Percentiles rank a stretch among this genome's conserved stretches.
Conservation (phyloP, 805 yeast species). For the Starmerella etchellsii region DNA sequence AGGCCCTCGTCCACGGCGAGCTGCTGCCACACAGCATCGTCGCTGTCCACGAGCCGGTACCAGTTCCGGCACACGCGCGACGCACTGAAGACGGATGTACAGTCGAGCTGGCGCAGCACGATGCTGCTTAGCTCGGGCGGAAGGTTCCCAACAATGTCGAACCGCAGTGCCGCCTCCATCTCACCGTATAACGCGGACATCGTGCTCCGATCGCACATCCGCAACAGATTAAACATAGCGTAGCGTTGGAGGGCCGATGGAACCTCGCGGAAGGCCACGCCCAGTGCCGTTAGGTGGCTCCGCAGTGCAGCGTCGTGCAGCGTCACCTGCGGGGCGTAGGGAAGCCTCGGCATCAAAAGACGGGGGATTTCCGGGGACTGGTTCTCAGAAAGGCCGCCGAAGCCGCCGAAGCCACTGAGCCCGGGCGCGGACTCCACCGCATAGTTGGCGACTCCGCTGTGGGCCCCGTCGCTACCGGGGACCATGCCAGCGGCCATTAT, state of each 20-base stretch:
- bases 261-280: constrained; percentile 27
- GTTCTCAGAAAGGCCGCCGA: background rate
- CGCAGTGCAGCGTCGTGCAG: constrained; percentile 2
- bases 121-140: constrained; percentile 65
- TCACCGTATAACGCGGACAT: constrained; percentile 46
- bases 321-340: background rate
- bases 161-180: constrained; percentile 43
- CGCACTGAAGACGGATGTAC: constrained; percentile 45
- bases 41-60: constrained; percentile 49
- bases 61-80: constrained; percentile 57
- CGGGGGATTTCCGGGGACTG: no score
- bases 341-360: background rate
- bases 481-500: background rate
- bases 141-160: constrained; percentile 57
- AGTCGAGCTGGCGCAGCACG: constrained; percentile 53
- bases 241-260: constrained; percentile 38
- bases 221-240: constrained; percentile 42
- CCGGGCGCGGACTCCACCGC: no score
- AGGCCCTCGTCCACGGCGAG: constrained; percentile 51
- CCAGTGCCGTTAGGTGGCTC: constrained; percentile 4
- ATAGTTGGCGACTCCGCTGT: no score
- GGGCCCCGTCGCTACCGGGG: background rate
- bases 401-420: background rate
- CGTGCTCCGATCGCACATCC: constrained; percentile 44
- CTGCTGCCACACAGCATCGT: constrained; percentile 57